These are phyloP conservation scores for Yarrowia osloensis DNA, from an alignment of 805 yeast genomes.

Conservation along the genomic window DNA sequence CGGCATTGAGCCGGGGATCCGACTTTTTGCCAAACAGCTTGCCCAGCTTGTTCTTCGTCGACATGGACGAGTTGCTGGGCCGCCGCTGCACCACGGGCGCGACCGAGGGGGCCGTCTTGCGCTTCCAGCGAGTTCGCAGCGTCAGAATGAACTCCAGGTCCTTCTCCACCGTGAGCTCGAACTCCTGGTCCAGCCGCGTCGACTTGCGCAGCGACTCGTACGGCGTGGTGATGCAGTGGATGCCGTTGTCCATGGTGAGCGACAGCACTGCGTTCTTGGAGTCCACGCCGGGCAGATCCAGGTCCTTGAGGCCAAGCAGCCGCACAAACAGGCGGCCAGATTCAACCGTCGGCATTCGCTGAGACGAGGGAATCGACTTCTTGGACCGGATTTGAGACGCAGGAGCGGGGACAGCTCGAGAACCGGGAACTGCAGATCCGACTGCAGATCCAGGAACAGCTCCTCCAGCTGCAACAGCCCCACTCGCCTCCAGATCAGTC, in stretches of 20 bases:
- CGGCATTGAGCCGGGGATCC: not conserved
- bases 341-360: slow-evolving; percentile 29
- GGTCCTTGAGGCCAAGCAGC: slow-evolving; percentile 37
- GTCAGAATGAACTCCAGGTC: slow-evolving; percentile 69
- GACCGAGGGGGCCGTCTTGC: not conserved
- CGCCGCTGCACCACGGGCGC: slow-evolving; percentile 14
- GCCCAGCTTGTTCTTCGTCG: slow-evolving; percentile 22
- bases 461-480: too few relatives aligned
- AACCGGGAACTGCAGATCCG: not conserved
- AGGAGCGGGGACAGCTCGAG: not conserved
- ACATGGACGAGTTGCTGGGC: slow-evolving; percentile 14
- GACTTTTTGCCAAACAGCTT: slow-evolving; percentile 31
- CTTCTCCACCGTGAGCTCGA: slow-evolving; percentile 68
- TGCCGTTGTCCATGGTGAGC: slow-evolving; percentile 69
- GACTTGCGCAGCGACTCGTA: slow-evolving; percentile 41
- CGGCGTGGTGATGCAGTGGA: slow-evolving; percentile 71
- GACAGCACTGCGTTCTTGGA: slow-evolving; percentile 52
- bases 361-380: slow-evolving; percentile 22
- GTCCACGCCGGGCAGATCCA: slow-evolving; percentile 49
- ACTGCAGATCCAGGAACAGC: not conserved
- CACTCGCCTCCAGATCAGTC: not conserved
- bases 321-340: slow-evolving; percentile 38
- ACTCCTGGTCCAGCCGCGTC: slow-evolving; percentile 63
- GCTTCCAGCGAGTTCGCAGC: slow-evolving; percentile 41
- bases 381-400: not conserved